Percentiles rank a stretch among this genome's conserved stretches.
Conservation (phyloP, 352 stramenopile genomes). For the Pythium rishiriense region DNA sequence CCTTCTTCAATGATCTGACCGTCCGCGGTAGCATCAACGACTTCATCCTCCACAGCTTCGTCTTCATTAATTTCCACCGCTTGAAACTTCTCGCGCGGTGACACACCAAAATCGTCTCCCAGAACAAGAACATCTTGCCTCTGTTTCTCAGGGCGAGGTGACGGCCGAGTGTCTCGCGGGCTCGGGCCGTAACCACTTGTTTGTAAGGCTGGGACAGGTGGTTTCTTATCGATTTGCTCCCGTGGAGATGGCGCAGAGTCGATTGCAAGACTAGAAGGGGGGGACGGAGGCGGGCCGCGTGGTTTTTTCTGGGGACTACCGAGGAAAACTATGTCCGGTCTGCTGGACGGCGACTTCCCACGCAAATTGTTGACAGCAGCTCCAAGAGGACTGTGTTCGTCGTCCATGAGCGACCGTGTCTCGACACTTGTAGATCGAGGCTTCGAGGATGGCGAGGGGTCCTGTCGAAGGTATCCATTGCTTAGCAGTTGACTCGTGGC, state of each 20-base stretch:
- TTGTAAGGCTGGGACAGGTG: neutral
- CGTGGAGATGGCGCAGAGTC: conserved; percentile 9
- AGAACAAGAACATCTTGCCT: conserved; percentile 1
- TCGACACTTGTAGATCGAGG: conserved; percentile 18
- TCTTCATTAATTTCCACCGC: conserved; percentile 2
- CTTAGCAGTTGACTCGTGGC: neutral
- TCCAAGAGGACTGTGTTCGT: conserved; percentile 9
- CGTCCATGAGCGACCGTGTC: conserved; percentile 14
- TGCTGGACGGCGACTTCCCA: conserved; percentile 1
- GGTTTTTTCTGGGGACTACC: conserved; percentile 21
- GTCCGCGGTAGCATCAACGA: neutral
- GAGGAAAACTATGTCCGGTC: conserved; percentile 26
- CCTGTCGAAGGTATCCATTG: conserved; percentile 15
- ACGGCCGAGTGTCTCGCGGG: conserved; percentile 1
- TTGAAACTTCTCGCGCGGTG: conserved; percentile 3
- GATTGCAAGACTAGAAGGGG: conserved; percentile 1
- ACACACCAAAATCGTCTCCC: neutral
- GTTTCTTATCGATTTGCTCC: conserved; percentile 2
- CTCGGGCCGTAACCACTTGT: neutral
- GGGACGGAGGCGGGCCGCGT: conserved; percentile 11
- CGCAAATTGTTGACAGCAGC: neutral
- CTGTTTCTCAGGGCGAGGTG: neutral
- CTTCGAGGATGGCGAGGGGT: conserved; percentile 16
- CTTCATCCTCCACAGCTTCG: neutral
- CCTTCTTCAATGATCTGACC: conserved; percentile 12